These are phyloP conservation scores for Hibiscus trionum DNA, from an alignment of 345 rosid species.

Conservation along the genomic window DNA sequence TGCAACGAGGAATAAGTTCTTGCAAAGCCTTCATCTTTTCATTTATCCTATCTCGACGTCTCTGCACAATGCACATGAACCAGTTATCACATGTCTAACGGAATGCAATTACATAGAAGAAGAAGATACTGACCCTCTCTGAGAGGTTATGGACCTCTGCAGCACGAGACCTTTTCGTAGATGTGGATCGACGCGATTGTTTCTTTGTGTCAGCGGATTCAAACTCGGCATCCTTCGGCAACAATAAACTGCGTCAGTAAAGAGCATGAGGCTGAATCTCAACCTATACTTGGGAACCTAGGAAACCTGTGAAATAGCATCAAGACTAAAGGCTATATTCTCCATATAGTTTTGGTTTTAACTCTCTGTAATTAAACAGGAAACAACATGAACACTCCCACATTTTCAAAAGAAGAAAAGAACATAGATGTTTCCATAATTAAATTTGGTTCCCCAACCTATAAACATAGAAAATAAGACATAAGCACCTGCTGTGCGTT, in stretches of 20 bases:
- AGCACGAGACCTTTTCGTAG: constrained; percentile 80
- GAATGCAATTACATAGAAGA: constrained; percentile 1
- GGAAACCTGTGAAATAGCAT: neutral
- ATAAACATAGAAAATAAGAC: too few relatives aligned
- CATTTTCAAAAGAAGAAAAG: neutral
- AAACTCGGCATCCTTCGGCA: constrained; percentile 50
- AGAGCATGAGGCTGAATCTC: neutral
- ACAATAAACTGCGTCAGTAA: neutral
- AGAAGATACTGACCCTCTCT: constrained; percentile 58
- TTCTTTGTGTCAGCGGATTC: constrained; percentile 50
- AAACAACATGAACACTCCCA: neutral
- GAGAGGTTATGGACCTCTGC: constrained; percentile 97
- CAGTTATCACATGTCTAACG: neutral
- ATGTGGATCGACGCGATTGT: constrained; percentile 49
- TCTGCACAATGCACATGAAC: constrained; percentile 37
- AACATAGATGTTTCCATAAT: neutral
- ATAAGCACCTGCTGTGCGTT: neutral
- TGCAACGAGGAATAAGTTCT: constrained; percentile 49
- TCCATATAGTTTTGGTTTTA: neutral
- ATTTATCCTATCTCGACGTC: constrained; percentile 61
- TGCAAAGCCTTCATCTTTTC: constrained; percentile 63
- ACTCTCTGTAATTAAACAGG: neutral
- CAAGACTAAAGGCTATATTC: neutral
- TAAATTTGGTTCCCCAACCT: too few relatives aligned
- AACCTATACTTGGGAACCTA: too few relatives aligned